Base-by-base conservation (phyloP, 106 monocot species). In the Gastrodia elata region DNA sequence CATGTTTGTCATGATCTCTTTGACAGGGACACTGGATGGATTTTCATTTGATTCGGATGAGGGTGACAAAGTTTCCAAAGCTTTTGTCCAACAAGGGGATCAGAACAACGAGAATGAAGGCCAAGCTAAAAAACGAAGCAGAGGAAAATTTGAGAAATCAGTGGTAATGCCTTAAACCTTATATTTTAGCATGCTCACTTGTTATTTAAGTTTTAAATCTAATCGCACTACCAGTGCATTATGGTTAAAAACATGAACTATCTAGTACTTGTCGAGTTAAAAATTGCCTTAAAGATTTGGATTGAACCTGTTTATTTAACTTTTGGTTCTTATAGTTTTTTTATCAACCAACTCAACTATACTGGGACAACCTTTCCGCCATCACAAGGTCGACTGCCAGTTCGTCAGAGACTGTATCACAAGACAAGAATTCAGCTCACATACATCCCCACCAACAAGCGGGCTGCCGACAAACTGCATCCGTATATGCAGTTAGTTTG, bases 31-130 rank as follows among this genome's bases (percentile, higher is more conserved):
- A 15, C 91, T 94, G 20, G 91, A 94, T 72, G 94, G 94, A 72
- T 94, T 91, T 80, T 83, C 89, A 42, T 94, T 91, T 85, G 91
- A 89, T 80, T 89, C 89, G 39, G 94, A 91, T 64, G 91, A 91
- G 58, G 76, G 75, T 32, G 89, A 91, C 5, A 84, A 82, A 65
- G 37, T 81, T 39, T 76, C 75, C 30, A 90, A 81, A 64, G 20
- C 73, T 10, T 68, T 73, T 76, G 76, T 42, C 68, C 43, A 73
- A 72, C 82, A 81, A 78, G 73, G 72, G 32, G 82, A 87, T 38
- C 84, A 79, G 48, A 83, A 84, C 38, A 80, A 85, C 80, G 89
- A 86, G 80, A 87, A 82, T 78, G 87, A 55, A 65, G 86, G 77
- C 76, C 82, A 85, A 64, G 64, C 82, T 32, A 48, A 80, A 35